Percentiles rank a stretch among this genome's conserved stretches.
Conservation (phyloP, 1,284 basidiomycete genomes). For the Cryptococcus floricola region DNA sequence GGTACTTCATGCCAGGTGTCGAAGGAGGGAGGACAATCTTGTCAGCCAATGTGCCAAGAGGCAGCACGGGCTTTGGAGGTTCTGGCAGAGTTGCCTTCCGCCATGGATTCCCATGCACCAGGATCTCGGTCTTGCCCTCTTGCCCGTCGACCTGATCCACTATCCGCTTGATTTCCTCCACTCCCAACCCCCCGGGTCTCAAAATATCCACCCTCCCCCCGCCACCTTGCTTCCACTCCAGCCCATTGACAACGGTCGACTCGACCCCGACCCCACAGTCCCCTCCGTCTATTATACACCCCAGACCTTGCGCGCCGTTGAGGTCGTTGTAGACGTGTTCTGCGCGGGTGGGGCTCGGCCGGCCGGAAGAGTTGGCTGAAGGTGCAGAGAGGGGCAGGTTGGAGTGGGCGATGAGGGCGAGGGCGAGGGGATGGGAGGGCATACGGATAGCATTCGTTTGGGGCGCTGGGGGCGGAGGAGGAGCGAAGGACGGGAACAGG, state of each 20-base stretch:
- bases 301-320: constrained; percentile 57
- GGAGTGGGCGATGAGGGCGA: constrained; percentile 76
- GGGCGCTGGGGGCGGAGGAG: constrained; percentile 44
- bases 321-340: constrained; percentile 81
- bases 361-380: constrained; percentile 90
- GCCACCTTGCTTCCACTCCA: constrained; percentile 56
- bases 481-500: constrained; percentile 69
- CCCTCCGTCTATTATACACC: constrained; percentile 88
- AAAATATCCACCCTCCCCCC: constrained; percentile 71
- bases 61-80: not conserved
- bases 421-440: constrained; percentile 88
- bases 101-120: constrained; percentile 35
- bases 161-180: constrained; percentile 73
- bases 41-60: not conserved
- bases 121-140: constrained; percentile 31
- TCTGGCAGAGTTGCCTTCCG: constrained; percentile 8
- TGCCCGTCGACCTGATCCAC: constrained; percentile 51
- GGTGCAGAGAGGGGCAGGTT: constrained; percentile 85
- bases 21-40: constrained; percentile 59
- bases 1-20: constrained; percentile 99
- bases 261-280: constrained; percentile 85
- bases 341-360: constrained; percentile 90
- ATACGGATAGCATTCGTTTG: constrained; percentile 85
- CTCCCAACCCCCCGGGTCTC: constrained; percentile 86
- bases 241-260: constrained; percentile 90